These are phyloP conservation scores for Cydonia oblonga DNA, from an alignment of 331 rosid genomes.

Conservation along the genomic window DNA sequence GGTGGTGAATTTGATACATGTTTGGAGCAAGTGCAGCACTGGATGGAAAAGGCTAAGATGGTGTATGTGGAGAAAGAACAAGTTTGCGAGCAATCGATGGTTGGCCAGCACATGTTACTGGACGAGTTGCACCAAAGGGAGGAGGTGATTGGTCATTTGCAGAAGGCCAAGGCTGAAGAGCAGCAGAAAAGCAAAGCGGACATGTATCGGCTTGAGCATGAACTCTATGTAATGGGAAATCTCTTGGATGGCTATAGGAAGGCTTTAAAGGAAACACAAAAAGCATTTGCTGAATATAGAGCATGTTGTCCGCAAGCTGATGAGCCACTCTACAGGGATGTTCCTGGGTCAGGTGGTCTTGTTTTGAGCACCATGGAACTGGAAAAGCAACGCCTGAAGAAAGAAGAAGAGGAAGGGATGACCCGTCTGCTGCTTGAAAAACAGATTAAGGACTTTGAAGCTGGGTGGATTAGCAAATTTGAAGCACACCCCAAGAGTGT, in stretches of 20 bases:
- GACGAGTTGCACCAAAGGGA: conserved; percentile 65
- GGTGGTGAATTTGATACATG: conserved; percentile 39
- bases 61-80: conserved; percentile 49
- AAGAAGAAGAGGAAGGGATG: conserved; percentile 72
- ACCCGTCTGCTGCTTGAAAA: conserved; percentile 28
- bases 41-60: conserved; percentile 60
- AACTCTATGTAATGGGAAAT: conserved; percentile 59
- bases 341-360: conserved; percentile 82
- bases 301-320: conserved; percentile 43
- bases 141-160: conserved; percentile 38
- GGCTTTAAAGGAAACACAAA: conserved; percentile 61
- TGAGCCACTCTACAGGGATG: conserved; percentile 84
- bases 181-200: conserved; percentile 50
- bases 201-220: conserved; percentile 58
- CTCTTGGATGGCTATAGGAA: conserved; percentile 68
- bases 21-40: conserved; percentile 54
- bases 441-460: conserved; percentile 42
- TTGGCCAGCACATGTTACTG: conserved; percentile 41
- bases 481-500: conserved; percentile 23
- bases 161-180: conserved; percentile 57
- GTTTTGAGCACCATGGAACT: conserved; percentile 71
- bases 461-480: conserved; percentile 27
- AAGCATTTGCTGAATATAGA: conserved; percentile 58
- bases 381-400: conserved; percentile 57
- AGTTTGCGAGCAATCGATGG: conserved; percentile 32